phyloP scores from a whole-genome alignment of 192 early-diverging fungal species.

The Funneliformis mosseae region DNA sequence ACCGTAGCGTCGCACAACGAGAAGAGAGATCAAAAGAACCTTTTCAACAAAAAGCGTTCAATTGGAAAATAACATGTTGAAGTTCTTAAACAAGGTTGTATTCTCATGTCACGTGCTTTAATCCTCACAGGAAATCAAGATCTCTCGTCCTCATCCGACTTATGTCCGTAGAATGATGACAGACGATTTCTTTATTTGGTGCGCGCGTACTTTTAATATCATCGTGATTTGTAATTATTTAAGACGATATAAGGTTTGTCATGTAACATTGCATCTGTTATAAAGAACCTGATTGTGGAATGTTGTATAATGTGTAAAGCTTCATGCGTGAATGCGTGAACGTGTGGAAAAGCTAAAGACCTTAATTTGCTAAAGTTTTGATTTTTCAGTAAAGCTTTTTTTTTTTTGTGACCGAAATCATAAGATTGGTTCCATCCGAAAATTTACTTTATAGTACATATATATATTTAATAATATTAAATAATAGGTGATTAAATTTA shows the following conservation, averaged over 20 bases:
- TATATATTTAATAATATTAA: not conserved
- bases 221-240: not conserved
- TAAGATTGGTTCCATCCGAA: not conserved
- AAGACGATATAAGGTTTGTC: not conserved
- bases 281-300: constrained; percentile 1
- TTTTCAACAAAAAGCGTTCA: not conserved
- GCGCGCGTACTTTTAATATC: not conserved
- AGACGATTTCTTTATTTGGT: not conserved
- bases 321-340: not conserved
- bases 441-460: not conserved
- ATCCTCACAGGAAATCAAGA: too few relatives aligned
- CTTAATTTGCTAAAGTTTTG: not conserved
- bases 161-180: not conserved
- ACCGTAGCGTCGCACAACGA: not conserved
- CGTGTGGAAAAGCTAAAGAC: not conserved
- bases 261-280: not conserved
- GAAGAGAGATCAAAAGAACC: not conserved
- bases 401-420: too few relatives aligned
- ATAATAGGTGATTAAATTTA: not conserved
- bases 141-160: too few relatives aligned
- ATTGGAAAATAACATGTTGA: too few relatives aligned
- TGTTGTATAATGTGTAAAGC: not conserved
- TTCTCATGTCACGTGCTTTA: too few relatives aligned
- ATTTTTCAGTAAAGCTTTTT: too few relatives aligned
- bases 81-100: too few relatives aligned